These are phyloP conservation scores for Yarrowia osloensis DNA, from an alignment of 805 yeast genomes.

Conservation along the genomic window DNA sequence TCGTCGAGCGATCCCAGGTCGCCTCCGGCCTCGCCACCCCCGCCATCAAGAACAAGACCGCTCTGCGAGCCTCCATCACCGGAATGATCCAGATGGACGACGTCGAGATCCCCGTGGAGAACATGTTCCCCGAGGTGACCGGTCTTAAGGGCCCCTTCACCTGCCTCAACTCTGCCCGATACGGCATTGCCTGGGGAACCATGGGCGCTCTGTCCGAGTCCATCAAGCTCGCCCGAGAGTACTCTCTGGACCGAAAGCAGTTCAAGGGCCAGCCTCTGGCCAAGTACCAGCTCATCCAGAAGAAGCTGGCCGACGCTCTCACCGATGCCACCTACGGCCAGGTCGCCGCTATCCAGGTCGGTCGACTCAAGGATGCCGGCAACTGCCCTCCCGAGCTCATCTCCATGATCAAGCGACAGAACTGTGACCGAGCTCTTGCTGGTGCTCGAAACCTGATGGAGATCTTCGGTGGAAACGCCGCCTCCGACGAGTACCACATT, in stretches of 20 bases:
- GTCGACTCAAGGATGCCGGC: slow-evolving; percentile 46
- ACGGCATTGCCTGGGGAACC: slow-evolving; percentile 50
- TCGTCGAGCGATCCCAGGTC: slow-evolving; percentile 45
- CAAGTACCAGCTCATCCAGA: slow-evolving; percentile 47
- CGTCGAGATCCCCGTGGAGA: slow-evolving; percentile 49
- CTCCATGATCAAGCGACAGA: slow-evolving; percentile 48
- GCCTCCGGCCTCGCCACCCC: slow-evolving; percentile 45
- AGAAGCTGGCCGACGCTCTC: slow-evolving; percentile 48
- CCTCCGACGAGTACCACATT: slow-evolving; percentile 49
- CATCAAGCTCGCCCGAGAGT: slow-evolving; percentile 43
- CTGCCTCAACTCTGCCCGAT: slow-evolving; percentile 48
- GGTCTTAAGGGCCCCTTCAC: slow-evolving; percentile 52
- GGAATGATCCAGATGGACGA: slow-evolving; percentile 50
- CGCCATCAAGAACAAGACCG: slow-evolving; percentile 45
- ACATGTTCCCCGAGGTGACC: slow-evolving; percentile 44
- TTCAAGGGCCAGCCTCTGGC: slow-evolving; percentile 46
- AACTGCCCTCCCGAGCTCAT: slow-evolving; percentile 48
- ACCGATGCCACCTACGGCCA: slow-evolving; percentile 48
- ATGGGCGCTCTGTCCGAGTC: slow-evolving; percentile 50
- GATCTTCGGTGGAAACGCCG: slow-evolving; percentile 50
- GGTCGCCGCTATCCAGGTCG: slow-evolving; percentile 47
- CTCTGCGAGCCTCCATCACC: slow-evolving; percentile 48
- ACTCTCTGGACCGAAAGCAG: slow-evolving; percentile 47
- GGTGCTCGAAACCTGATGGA: slow-evolving; percentile 47
- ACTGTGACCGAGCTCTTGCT: slow-evolving; percentile 47